Conservation (phyloP, 495 filamentous ascomycete genomes). For the Xylaria palmicola region DNA sequence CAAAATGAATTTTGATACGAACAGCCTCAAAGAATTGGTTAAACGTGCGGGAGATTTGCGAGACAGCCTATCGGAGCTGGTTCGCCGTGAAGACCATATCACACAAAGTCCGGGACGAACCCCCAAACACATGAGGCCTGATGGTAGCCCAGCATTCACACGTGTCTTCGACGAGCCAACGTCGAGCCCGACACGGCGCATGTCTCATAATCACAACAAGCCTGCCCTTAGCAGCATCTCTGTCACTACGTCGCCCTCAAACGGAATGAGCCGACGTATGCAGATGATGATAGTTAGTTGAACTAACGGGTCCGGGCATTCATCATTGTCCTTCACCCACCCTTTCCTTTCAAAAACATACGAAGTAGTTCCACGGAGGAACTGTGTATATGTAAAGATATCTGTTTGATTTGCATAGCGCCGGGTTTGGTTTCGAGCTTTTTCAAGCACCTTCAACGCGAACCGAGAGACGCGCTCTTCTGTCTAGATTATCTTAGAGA, state of each 20-base stretch:
- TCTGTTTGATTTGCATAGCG: slow-evolving; percentile 33
- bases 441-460: slow-evolving; percentile 7
- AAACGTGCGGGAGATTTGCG: slow-evolving; percentile 76
- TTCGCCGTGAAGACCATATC: slow-evolving; percentile 76
- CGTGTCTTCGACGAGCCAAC: slow-evolving; percentile 61
- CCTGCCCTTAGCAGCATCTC: slow-evolving; percentile 49
- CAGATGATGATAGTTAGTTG: slow-evolving; percentile 69
- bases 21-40: slow-evolving; percentile 82
- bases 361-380: slow-evolving; percentile 18
- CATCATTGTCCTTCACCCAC: neutral
- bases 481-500: slow-evolving; percentile 24
- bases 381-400: slow-evolving; percentile 32
- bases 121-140: slow-evolving; percentile 42
- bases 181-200: slow-evolving; percentile 44
- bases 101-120: slow-evolving; percentile 59
- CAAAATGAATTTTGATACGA: slow-evolving; percentile 90
- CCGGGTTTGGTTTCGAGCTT: slow-evolving; percentile 22
- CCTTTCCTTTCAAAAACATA: neutral
- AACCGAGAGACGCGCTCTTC: slow-evolving; percentile 13
- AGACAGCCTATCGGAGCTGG: slow-evolving; percentile 68
- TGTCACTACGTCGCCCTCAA: slow-evolving; percentile 49
- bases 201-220: slow-evolving; percentile 52
- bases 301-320: neutral
- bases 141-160: slow-evolving; percentile 61
- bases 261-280: slow-evolving; percentile 55